Evolutionary conservation across 2,329 filamentous ascomycete species (phyloP).

Genomic region (Paecilomyces dactylethromorphus): DNA sequence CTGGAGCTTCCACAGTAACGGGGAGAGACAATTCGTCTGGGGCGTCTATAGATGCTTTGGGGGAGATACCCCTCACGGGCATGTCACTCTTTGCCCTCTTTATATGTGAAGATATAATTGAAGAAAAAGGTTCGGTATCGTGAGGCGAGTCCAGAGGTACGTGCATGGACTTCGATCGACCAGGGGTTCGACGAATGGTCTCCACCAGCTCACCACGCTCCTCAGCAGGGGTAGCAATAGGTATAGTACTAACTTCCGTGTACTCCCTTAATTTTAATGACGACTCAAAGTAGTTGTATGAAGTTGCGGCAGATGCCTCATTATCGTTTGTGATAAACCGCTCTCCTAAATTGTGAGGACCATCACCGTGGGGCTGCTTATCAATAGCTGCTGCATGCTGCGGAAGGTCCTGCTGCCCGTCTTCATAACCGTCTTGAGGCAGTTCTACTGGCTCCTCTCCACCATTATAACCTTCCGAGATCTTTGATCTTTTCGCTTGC

Average conservation of each 20-base stretch:
- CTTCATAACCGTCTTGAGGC: background rate
- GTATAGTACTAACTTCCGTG: background rate
- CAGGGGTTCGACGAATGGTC: conserved; percentile 7
- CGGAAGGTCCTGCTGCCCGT: background rate
- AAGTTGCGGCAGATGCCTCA: background rate
- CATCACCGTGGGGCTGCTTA: background rate
- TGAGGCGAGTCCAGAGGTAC: conserved; percentile 25
- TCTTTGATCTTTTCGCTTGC: background rate
- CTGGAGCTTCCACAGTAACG: conserved; percentile 14
- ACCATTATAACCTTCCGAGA: background rate
- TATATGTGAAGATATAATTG: conserved; percentile 19
- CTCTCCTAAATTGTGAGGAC: background rate
- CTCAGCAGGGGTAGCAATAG: background rate
- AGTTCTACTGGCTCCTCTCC: background rate
- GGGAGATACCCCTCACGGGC: conserved; percentile 5
- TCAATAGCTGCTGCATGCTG: background rate
- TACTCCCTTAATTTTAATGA: conserved; percentile 8
- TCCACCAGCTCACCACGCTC: conserved; percentile 2
- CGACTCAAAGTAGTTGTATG: conserved; percentile 19
- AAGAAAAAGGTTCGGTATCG: conserved; percentile 35
- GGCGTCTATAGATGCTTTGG: conserved; percentile 14
- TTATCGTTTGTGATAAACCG: background rate
- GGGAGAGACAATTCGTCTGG: conserved; percentile 23
- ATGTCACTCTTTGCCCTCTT: conserved; percentile 17
- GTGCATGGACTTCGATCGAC: conserved; percentile 21